phyloP scores from a whole-genome alignment of 306 rosid genomes.

The Astragalus glycyphyllos region DNA sequence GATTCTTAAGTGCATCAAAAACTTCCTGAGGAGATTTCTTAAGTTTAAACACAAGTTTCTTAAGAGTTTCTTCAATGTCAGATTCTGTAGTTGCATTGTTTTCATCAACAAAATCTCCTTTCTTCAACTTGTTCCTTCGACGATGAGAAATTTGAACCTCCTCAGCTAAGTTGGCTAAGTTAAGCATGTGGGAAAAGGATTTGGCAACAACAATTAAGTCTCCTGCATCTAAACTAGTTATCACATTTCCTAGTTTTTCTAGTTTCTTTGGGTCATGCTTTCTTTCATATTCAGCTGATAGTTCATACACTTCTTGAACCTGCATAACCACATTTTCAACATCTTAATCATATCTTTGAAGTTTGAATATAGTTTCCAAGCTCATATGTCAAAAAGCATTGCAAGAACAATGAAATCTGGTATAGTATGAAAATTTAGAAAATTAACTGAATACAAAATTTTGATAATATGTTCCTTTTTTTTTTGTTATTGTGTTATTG shows the following conservation, averaged over 20 bases:
- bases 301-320: conserved; percentile 98
- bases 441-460: not conserved
- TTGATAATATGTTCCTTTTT: not conserved
- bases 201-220: conserved; percentile 93
- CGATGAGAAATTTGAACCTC: conserved; percentile 96
- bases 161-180: conserved; percentile 98
- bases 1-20: conserved; percentile 94
- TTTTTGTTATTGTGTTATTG: no score
- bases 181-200: conserved; percentile 97
- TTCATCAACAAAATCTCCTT: conserved; percentile 87
- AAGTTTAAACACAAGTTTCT: conserved; percentile 76
- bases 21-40: conserved; percentile 95
- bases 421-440: not conserved
- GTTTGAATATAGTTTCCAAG: not conserved
- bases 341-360: conserved; percentile 15
- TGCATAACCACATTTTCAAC: conserved; percentile 37
- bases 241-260: conserved; percentile 78
- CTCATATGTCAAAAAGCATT: not conserved
- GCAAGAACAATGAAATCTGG: not conserved
- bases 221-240: conserved; percentile 94
- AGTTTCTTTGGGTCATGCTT: conserved; percentile 84
- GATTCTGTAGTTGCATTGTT: conserved; percentile 93
- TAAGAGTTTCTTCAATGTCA: conserved; percentile 94
- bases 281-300: conserved; percentile 96
- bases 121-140: conserved; percentile 87